Evolutionary conservation across 2,329 filamentous ascomycete genomes (phyloP).

Genomic region (Aspergillus aculeatinus): DNA sequence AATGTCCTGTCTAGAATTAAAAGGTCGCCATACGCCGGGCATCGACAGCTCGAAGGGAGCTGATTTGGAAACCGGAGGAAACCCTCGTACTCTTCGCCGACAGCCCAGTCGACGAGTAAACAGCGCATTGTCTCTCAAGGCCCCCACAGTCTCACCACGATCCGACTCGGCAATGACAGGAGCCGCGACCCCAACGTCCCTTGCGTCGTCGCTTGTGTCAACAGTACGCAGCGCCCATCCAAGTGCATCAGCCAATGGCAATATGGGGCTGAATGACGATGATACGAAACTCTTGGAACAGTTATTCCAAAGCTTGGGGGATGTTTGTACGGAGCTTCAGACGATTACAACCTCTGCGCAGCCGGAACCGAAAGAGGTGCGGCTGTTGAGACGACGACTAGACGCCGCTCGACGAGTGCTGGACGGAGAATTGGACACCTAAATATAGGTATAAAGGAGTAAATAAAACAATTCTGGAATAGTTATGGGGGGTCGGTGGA

Average conservation of each 20-base stretch:
- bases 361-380: constrained; percentile 56
- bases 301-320: constrained; percentile 51
- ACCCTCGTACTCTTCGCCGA: constrained; percentile 23
- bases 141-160: constrained; percentile 30
- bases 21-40: constrained; percentile 21
- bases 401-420: constrained; percentile 72
- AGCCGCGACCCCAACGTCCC: constrained; percentile 33
- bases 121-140: background rate
- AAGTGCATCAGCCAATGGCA: constrained; percentile 18
- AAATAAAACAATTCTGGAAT: background rate
- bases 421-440: constrained; percentile 60
- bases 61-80: constrained; percentile 23
- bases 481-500: background rate
- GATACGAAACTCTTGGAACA: constrained; percentile 59
- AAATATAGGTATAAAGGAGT: background rate
- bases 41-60: constrained; percentile 15
- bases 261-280: constrained; percentile 47
- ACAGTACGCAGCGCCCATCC: constrained; percentile 34
- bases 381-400: constrained; percentile 66
- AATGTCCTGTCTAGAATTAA: constrained; percentile 23
- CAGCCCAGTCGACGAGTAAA: constrained; percentile 8
- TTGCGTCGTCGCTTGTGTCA: constrained; percentile 39
- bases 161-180: constrained; percentile 28
- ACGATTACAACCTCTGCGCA: constrained; percentile 51
- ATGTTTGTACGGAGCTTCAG: constrained; percentile 54